Evolutionary conservation across 2,329 filamentous ascomycete species (phyloP).

Genomic region (Calonectria crousiana): DNA sequence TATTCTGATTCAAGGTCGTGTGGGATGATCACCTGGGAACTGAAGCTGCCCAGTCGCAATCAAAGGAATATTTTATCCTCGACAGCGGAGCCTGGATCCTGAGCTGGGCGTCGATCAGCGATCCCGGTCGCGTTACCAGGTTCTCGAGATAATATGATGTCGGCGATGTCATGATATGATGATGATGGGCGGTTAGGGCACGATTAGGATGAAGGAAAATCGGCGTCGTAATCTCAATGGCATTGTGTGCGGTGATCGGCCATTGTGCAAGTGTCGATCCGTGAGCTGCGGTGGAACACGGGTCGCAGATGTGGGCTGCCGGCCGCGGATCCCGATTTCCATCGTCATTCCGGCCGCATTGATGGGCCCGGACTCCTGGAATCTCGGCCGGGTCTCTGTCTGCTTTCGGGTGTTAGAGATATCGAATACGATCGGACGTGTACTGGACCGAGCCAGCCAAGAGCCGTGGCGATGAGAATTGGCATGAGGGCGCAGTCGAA

Average conservation of each 20-base stretch:
- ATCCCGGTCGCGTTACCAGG: background rate
- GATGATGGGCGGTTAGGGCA: background rate
- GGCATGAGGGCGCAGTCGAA: background rate
- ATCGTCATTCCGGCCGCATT: background rate
- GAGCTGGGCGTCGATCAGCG: background rate
- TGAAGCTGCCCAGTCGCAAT: background rate
- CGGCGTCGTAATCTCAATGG: background rate
- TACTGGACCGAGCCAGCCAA: background rate
- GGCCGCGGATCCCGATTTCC: conserved; percentile 4
- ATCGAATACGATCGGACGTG: background rate
- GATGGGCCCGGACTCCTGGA: background rate
- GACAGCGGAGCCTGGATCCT: background rate
- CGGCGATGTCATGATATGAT: background rate
- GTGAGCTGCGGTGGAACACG: conserved; percentile 5
- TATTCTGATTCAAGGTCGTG: background rate
- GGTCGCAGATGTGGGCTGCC: background rate
- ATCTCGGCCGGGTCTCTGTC: background rate
- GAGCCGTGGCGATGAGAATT: background rate
- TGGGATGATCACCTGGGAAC: conserved; percentile 5
- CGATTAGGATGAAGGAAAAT: background rate
- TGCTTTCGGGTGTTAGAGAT: background rate
- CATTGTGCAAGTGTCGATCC: conserved; percentile 9
- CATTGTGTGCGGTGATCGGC: background rate
- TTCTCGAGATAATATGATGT: background rate
- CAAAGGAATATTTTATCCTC: background rate